These are phyloP conservation scores for Musa schizocarpa DNA, from an alignment of 176 grass and related monocot genomes.

Conservation along the genomic window DNA sequence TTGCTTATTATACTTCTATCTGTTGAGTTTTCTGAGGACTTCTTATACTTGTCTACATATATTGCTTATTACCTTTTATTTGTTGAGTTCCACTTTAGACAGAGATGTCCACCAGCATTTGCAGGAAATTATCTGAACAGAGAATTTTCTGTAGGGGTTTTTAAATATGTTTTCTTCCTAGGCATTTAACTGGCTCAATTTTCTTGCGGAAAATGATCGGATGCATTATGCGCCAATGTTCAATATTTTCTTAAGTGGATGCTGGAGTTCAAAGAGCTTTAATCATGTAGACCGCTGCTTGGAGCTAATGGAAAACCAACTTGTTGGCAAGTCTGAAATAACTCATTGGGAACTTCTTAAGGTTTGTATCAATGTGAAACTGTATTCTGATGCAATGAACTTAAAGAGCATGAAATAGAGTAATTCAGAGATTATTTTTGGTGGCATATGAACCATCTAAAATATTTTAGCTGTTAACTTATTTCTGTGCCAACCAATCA, in stretches of 20 bases:
- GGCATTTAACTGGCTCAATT: slow-evolving; percentile 55
- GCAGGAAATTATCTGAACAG: not conserved
- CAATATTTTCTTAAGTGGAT: slow-evolving; percentile 64
- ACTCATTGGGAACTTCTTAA: slow-evolving; percentile 83
- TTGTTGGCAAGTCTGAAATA: slow-evolving; percentile 82
- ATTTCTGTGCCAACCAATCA: too few relatives aligned
- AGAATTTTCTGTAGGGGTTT: not conserved
- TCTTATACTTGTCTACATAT: too few relatives aligned
- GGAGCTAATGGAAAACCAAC: slow-evolving; percentile 59
- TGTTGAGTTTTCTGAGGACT: too few relatives aligned
- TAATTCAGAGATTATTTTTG: not conserved
- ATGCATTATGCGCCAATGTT: slow-evolving; percentile 37
- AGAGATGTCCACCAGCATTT: not conserved
- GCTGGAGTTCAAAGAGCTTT: slow-evolving; percentile 26
- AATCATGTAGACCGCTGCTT: slow-evolving; percentile 43
- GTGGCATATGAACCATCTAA: not conserved
- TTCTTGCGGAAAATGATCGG: slow-evolving; percentile 48
- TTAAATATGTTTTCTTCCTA: slow-evolving; percentile 26
- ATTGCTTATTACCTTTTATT: too few relatives aligned
- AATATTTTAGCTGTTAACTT: too few relatives aligned
- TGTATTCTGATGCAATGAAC: not conserved
- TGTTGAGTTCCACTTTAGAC: not conserved
- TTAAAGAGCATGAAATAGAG: not conserved
- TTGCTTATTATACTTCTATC: too few relatives aligned
- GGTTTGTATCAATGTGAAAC: slow-evolving; percentile 39